Evolutionary conservation across 352 stramenopile species (phyloP).

Genomic region (Globisporangium recalcitrans): DNA sequence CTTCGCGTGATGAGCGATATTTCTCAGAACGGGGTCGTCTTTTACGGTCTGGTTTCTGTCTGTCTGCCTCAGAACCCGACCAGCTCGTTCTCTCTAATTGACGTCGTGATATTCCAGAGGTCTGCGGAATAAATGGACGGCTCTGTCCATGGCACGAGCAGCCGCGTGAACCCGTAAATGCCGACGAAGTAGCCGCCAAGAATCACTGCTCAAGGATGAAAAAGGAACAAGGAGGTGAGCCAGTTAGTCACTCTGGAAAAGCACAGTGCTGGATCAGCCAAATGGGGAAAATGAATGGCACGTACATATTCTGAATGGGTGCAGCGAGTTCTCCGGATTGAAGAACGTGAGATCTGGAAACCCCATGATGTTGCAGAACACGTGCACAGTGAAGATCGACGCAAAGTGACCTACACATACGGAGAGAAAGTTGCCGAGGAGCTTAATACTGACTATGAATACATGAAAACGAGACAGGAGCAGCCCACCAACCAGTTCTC

Average conservation of each 20-base stretch:
- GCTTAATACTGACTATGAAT: background rate
- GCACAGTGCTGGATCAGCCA: background rate
- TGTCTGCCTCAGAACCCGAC: constrained; percentile 25
- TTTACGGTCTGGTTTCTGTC: background rate
- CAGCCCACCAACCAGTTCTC: constrained; percentile 56
- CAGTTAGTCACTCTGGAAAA: background rate
- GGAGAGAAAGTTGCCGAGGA: no score
- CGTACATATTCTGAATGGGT: constrained; percentile 70
- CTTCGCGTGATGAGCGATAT: background rate
- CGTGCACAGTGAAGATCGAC: constrained; percentile 87
- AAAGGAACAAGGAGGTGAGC: background rate
- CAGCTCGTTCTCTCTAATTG: constrained; percentile 33
- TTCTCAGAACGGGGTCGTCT: background rate
- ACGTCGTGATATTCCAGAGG: constrained; percentile 78
- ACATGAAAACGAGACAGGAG: background rate
- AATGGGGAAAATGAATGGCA: background rate
- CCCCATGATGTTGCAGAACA: constrained; percentile 95
- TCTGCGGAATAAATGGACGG: constrained; percentile 74
- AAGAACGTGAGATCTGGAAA: constrained; percentile 89
- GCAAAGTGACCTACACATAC: constrained; percentile 66
- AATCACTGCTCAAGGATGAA: constrained; percentile 41
- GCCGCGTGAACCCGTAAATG: constrained; percentile 71
- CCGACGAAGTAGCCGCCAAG: constrained; percentile 76
- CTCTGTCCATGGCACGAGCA: constrained; percentile 74
- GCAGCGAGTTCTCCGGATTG: constrained; percentile 65